These are phyloP conservation scores for Chrysochromulina tobinii DNA, from an alignment of 78 protist genomes.

Conservation along the genomic window DNA sequence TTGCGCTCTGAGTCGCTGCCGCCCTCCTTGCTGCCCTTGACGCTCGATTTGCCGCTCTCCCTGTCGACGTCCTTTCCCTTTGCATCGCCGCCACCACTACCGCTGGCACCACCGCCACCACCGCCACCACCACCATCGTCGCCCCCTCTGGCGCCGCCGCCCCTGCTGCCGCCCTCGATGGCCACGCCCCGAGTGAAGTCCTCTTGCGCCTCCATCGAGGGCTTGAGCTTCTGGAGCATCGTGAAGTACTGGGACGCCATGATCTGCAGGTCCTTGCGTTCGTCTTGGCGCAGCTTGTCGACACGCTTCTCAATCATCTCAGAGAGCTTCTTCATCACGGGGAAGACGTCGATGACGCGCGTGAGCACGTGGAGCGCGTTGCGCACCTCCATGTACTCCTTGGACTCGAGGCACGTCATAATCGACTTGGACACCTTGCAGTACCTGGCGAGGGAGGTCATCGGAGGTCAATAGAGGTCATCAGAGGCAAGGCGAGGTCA, in stretches of 20 bases:
- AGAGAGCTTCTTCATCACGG: not conserved
- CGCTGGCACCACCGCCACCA: too few relatives aligned
- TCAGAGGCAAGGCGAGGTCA: too few relatives aligned
- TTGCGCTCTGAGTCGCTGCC: too few relatives aligned
- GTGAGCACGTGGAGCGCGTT: conserved; percentile 27
- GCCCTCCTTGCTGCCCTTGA: too few relatives aligned
- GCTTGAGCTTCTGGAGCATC: not conserved
- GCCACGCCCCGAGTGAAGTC: not conserved
- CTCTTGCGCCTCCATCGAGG: not conserved
- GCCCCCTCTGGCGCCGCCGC: not conserved
- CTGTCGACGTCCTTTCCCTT: too few relatives aligned
- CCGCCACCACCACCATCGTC: not conserved
- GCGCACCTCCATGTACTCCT: conserved; percentile 37
- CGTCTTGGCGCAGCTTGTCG: not conserved
- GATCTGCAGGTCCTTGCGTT: conserved; percentile 12
- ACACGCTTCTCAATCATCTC: not conserved
- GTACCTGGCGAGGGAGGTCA: not conserved
- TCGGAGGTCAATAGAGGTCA: too few relatives aligned
- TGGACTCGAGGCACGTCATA: not conserved
- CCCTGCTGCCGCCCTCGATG: not conserved
- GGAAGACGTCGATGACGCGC: not conserved
- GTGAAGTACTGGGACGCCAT: not conserved
- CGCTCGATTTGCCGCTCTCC: too few relatives aligned
- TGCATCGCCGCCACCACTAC: too few relatives aligned
- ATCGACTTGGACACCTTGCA: not conserved